Base-by-base conservation (phyloP, 2,329 filamentous ascomycete genomes). In the Botrytis elliptica region DNA sequence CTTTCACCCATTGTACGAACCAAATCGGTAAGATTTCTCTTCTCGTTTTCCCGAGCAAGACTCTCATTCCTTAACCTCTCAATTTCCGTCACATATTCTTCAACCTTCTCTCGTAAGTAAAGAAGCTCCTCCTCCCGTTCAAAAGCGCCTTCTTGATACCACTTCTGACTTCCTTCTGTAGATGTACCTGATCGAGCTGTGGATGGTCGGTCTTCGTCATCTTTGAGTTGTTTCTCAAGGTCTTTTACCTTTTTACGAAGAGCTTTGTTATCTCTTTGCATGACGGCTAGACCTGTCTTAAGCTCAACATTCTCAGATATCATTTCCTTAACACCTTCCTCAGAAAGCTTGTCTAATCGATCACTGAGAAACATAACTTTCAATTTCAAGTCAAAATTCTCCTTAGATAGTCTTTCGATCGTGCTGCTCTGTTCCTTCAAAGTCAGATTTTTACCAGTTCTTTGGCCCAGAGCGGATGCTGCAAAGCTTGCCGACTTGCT, bases 291-390 rank as follows among this genome's bases (percentile, higher is more conserved):
- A 75, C 93, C 93, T 0, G 95, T 97, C 83, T 97, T 96, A 67
- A 98, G 88, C 81, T 98, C 94, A 7, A 98, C 95, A 79, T 98
- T 99, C 83, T 98, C 95, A 63, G 94, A 94, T 79, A 98, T 97
- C 91, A 98, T 97, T 82, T 98, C 95, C 84, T 97, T 97, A 81
- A 99, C 92, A 76, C 95, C 94, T 83, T 98, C 95, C 81, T 98
- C 95, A 1, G 95, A 98, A 60, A 97, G 88, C 81, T 95, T 96
- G 82, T 97, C 94, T 33, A 99, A 85, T 2, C 95, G 92, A 82
- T 98, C 93, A 79, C 95, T 97, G 67, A 99, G 88, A 80, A 98
- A 99, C 86, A 98, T 97, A 77, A 98, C 96, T 82, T 97, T 97
- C 83, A 98, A 90, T 83, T 98, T 98, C 72, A 98, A 85, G 81